These are phyloP conservation scores for Hippophae gyantsensis DNA, from an alignment of 306 rosid genomes.

Conservation along the genomic window DNA sequence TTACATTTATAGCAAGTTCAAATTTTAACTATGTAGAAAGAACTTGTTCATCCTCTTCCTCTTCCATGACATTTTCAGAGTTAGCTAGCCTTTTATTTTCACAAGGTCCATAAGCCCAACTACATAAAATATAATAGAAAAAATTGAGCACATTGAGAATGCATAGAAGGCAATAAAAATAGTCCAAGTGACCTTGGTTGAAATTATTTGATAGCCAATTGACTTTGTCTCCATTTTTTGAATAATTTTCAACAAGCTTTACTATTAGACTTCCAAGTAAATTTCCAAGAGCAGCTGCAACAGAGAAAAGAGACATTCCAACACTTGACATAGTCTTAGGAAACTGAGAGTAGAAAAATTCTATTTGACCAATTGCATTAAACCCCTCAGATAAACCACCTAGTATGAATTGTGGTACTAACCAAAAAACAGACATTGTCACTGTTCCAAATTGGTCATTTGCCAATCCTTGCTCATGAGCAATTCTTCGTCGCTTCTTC, in stretches of 20 bases:
- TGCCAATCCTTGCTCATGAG: slow-evolving; percentile 22
- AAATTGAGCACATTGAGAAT: slow-evolving; percentile 24
- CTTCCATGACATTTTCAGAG: too few species aligned
- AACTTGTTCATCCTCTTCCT: too few species aligned
- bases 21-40: too few species aligned
- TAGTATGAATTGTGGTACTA: slow-evolving; percentile 26
- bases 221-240: neutral
- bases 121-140: slow-evolving; percentile 29
- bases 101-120: slow-evolving; percentile 24
- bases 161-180: slow-evolving; percentile 25
- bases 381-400: slow-evolving; percentile 31
- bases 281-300: slow-evolving; percentile 26
- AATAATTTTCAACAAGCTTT: slow-evolving; percentile 21
- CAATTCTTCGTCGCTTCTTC: slow-evolving; percentile 19
- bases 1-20: too few species aligned
- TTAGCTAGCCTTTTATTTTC: neutral
- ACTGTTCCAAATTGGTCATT: slow-evolving; percentile 17
- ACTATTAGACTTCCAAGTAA: slow-evolving; percentile 19
- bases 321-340: slow-evolving; percentile 39
- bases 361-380: slow-evolving; percentile 30
- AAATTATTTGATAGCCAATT: slow-evolving; percentile 11
- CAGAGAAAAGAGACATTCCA: slow-evolving; percentile 33
- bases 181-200: slow-evolving; percentile 25
- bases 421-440: slow-evolving; percentile 36
- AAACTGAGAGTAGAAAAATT: slow-evolving; percentile 29